A percentile compares a stretch with the other conserved stretches of the same genome.
These are phyloP conservation scores for Cladosporium velox DNA, from an alignment of 2,329 filamentous ascomycete genomes.

Conservation along the genomic window DNA sequence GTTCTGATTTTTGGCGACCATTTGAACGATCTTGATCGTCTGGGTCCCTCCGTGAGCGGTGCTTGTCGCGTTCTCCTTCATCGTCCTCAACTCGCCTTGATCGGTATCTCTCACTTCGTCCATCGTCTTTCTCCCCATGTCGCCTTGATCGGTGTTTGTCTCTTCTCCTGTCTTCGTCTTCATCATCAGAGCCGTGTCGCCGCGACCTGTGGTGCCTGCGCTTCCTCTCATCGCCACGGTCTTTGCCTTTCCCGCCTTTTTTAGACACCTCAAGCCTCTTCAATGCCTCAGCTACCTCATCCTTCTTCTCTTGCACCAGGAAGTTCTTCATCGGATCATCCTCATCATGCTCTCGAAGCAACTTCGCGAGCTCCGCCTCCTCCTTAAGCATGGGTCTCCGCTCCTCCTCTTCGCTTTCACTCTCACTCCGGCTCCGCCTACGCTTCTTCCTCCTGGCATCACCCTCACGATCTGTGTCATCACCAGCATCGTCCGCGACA, in stretches of 20 bases:
- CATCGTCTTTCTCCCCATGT: constrained; percentile 20
- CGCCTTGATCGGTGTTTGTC: constrained; percentile 23
- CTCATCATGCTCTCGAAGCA: constrained; percentile 76
- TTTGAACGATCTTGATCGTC: constrained; percentile 3
- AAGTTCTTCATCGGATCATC: constrained; percentile 98
- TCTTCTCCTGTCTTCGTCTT: constrained; percentile 22
- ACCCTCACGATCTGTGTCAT: constrained; percentile 40
- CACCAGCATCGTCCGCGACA: constrained; percentile 56
- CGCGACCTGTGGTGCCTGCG: constrained; percentile 44
- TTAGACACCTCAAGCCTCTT: constrained; percentile 54
- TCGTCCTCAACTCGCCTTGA: background rate
- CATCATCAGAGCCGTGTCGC: constrained; percentile 26
- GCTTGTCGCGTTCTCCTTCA: constrained; percentile 4
- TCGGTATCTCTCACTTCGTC: constrained; percentile 1
- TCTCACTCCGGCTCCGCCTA: constrained; percentile 45
- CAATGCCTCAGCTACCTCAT: constrained; percentile 75
- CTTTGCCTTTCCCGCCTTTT: constrained; percentile 46
- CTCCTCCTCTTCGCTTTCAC: constrained; percentile 42
- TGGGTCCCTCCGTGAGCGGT: constrained; percentile 14
- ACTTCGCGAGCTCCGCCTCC: constrained; percentile 73
- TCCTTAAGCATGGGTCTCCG: constrained; percentile 71
- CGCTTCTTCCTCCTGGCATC: constrained; percentile 49
- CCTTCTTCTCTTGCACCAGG: constrained; percentile 85
- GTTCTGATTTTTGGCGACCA: background rate
- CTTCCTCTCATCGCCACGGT: constrained; percentile 44